These are phyloP conservation scores for Cutaneotrichosporon arboriforme DNA, from an alignment of 1,284 basidiomycete species.

Conservation along the genomic window DNA sequence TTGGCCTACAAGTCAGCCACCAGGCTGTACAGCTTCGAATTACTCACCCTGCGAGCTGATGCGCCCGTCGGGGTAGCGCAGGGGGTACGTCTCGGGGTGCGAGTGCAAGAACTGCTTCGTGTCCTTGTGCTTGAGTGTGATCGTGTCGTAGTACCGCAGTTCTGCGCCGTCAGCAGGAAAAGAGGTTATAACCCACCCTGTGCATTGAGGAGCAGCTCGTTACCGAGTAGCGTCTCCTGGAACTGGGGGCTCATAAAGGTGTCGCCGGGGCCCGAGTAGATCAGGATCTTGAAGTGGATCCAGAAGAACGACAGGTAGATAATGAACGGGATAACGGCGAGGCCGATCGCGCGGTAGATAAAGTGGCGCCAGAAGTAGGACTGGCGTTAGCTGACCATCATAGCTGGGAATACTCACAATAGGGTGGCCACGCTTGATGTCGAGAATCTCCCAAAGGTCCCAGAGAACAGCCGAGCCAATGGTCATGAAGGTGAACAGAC, in stretches of 20 bases:
- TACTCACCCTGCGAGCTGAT: constrained; percentile 72
- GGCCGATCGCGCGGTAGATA: constrained; percentile 72
- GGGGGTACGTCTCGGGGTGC: constrained; percentile 80
- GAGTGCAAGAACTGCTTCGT: constrained; percentile 92
- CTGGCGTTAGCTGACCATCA: constrained; percentile 49
- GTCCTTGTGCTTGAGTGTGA: constrained; percentile 85
- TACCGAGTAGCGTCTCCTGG: constrained; percentile 91
- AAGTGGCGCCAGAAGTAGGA: constrained; percentile 89
- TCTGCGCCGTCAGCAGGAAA: constrained; percentile 54
- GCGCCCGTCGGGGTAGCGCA: constrained; percentile 93
- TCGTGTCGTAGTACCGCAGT: constrained; percentile 83
- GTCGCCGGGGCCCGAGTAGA: constrained; percentile 87
- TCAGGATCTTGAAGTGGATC: constrained; percentile 87
- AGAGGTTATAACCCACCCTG: constrained; percentile 57
- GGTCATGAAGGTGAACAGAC: constrained; percentile 81
- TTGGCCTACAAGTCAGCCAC: constrained; percentile 54
- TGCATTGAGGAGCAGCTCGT: constrained; percentile 82
- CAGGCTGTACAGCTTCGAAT: not conserved
- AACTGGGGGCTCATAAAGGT: constrained; percentile 96
- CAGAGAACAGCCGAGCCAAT: constrained; percentile 86
- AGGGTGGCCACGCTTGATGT: constrained; percentile 66
- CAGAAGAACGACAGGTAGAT: constrained; percentile 97
- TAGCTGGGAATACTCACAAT: constrained; percentile 64
- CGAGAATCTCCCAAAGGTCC: constrained; percentile 92
- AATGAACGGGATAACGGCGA: constrained; percentile 80